Conservation (phyloP, 495 filamentous ascomycete genomes). For the Penicillium pancosmium region DNA sequence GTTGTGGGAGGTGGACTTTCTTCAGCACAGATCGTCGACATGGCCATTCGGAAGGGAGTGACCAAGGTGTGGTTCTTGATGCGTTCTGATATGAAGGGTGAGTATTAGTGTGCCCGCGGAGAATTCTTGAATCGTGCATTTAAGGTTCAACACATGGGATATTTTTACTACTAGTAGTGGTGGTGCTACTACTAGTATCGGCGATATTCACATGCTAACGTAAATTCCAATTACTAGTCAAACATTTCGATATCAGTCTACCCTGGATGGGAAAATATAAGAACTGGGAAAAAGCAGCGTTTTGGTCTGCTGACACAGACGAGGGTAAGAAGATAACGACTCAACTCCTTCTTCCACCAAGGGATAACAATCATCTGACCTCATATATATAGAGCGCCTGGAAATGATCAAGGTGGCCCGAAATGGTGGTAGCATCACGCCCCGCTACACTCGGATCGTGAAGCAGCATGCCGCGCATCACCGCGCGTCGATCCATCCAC, state of each 20-base stretch:
- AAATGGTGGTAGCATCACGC: constrained; percentile 64
- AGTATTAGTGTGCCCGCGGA: constrained; percentile 1
- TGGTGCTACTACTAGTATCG: neutral
- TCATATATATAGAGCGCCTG: constrained; percentile 47
- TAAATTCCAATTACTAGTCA: constrained; percentile 41
- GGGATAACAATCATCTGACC: neutral
- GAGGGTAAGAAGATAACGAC: constrained; percentile 38
- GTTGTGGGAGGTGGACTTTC: constrained; percentile 65
- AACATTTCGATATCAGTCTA: constrained; percentile 65
- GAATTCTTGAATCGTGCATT: too few relatives aligned
- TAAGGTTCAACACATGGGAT: neutral
- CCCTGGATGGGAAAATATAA: constrained; percentile 69
- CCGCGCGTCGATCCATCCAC: constrained; percentile 50
- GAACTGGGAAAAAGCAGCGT: constrained; percentile 63
- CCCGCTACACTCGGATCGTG: constrained; percentile 57
- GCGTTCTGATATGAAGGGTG: constrained; percentile 57
- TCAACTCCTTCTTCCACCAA: neutral
- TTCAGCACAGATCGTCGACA: constrained; percentile 60
- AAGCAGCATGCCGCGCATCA: constrained; percentile 48
- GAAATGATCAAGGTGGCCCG: constrained; percentile 59
- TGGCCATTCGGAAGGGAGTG: constrained; percentile 55
- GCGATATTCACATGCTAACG: neutral
- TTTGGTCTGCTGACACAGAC: constrained; percentile 62
- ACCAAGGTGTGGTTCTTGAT: constrained; percentile 60
- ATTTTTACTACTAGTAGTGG: too few relatives aligned